Evolutionary conservation across 495 filamentous ascomycete species (phyloP), one percentile per base, ranked within the genome.

Genomic region (Lasiosphaeriaceae sp.): DNA sequence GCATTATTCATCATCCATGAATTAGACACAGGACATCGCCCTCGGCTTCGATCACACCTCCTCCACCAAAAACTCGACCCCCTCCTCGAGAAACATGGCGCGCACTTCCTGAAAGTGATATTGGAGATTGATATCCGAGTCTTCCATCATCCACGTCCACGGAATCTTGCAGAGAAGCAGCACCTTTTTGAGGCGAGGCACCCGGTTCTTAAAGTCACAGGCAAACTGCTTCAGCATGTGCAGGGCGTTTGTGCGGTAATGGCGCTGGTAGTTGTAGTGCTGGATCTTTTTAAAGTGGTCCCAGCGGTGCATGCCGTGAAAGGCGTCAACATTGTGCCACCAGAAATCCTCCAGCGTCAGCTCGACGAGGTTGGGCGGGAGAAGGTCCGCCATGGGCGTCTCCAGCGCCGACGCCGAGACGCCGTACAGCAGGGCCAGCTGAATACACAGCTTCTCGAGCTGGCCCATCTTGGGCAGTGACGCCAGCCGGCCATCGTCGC

Each of bases 311-410:
- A 70, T 58, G 0, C 21, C 35, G 16, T 60, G 47, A 52, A 52
- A 58, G 24, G 47, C 49, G 8, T 53, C 22, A 6, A 52, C 44
- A 54, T 61, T 61, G 43, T 37, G 35, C 67, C 67, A 71, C 69
- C 69, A 70, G 63, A 61, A 71, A 53, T 71, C 69, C 35, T 70
- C 67, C 19, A 71, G 59, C 1, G 63, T 59, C 7, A 71, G 54
- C 52, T 68, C 65, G 21, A 68, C 61, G 16, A 71, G 61, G 35
- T 64, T 66, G 4, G 65, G 62, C 44, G 69, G 69, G 8, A 71
- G 61, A 9, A 71, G 50, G 1, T 63, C 63, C 11, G 55, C 49
- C 2, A 71, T 55, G 19, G 57, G 61, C n/a, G 48, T 59, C 6
- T 39, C 26, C 7, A 47, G 44, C n/a, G 55, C 58, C 0, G 51